phyloP scores from a whole-genome alignment of 768 basidiomycete species.

The Trametes cingulata region DNA sequence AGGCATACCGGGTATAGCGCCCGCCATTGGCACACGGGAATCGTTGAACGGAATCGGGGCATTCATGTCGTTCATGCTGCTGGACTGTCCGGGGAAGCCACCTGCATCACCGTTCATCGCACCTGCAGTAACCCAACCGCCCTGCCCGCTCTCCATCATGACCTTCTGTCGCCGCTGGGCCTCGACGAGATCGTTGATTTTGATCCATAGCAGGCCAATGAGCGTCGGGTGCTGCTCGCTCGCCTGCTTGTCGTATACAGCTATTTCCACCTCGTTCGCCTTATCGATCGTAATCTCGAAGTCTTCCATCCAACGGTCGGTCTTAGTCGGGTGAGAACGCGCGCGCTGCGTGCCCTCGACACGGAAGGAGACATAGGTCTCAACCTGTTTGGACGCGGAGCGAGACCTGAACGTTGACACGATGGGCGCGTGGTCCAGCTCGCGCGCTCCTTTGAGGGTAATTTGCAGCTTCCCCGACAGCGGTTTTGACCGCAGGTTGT shows the following conservation, averaged over 20 bases:
- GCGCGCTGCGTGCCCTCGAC: conserved; percentile 95
- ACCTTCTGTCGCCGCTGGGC: conserved; percentile 92
- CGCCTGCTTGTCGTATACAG: conserved; percentile 89
- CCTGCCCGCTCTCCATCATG: conserved; percentile 79
- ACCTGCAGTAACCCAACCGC: conserved; percentile 94
- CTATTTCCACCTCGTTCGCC: conserved; percentile 97
- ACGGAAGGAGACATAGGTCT: conserved; percentile 92
- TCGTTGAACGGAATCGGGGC: conserved; percentile 40
- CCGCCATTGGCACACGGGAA: conserved; percentile 17
- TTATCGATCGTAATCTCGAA: conserved; percentile 97
- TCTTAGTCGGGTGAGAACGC: conserved; percentile 88
- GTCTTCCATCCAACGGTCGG: conserved; percentile 97
- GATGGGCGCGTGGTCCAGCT: conserved; percentile 92
- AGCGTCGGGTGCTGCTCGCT: conserved; percentile 81
- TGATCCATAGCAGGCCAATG: conserved; percentile 93
- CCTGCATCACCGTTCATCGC: conserved; percentile 71
- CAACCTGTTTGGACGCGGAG: conserved; percentile 78
- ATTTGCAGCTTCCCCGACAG: conserved; percentile 91
- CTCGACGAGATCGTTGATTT: conserved; percentile 91
- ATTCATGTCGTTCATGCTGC: conserved; percentile 47
- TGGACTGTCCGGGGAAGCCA: conserved; percentile 51
- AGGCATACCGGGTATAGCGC: conserved; percentile 16
- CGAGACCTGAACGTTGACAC: conserved; percentile 59
- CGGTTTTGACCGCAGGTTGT: conserved; percentile 90
- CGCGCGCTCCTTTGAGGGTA: conserved; percentile 85